Evolutionary conservation across 108 stramenopile genomes (phyloP).

Genomic region (Fragilariopsis cylindrus): DNA sequence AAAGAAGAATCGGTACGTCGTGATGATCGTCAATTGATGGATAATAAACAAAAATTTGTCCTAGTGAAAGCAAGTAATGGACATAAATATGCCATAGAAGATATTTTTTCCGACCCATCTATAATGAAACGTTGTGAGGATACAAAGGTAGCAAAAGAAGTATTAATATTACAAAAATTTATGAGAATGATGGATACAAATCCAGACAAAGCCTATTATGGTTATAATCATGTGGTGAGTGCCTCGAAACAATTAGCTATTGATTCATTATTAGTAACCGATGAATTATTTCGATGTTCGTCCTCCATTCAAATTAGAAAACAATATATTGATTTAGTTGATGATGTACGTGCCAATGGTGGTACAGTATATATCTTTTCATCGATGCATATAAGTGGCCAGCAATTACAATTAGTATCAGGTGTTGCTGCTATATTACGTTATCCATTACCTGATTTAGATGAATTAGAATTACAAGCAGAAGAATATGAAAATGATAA

Average conservation of each 20-base stretch:
- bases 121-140: conserved; percentile 82
- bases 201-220: conserved; percentile 95
- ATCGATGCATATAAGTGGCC: conserved; percentile 92
- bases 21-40: conserved; percentile 81
- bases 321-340: conserved; percentile 89
- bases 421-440: conserved; percentile 95
- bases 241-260: conserved; percentile 90
- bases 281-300: conserved; percentile 85
- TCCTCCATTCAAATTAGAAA: conserved; percentile 74
- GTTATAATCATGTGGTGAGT: conserved; percentile 75
- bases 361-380: conserved; percentile 89
- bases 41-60: conserved; percentile 94
- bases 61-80: conserved; percentile 91
- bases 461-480: conserved; percentile 74
- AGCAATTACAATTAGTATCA: conserved; percentile 90
- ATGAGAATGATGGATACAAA: conserved; percentile 89
- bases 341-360: conserved; percentile 81
- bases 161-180: conserved; percentile 86
- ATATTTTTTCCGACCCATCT: conserved; percentile 86
- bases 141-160: conserved; percentile 91
- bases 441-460: conserved; percentile 87
- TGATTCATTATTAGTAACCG: conserved; percentile 91
- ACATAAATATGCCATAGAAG: conserved; percentile 95
- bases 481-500: conserved; percentile 4
- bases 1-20: conserved; percentile 68